These are phyloP conservation scores for Heritiera littoralis DNA, from an alignment of 345 rosid species.

Conservation along the genomic window DNA sequence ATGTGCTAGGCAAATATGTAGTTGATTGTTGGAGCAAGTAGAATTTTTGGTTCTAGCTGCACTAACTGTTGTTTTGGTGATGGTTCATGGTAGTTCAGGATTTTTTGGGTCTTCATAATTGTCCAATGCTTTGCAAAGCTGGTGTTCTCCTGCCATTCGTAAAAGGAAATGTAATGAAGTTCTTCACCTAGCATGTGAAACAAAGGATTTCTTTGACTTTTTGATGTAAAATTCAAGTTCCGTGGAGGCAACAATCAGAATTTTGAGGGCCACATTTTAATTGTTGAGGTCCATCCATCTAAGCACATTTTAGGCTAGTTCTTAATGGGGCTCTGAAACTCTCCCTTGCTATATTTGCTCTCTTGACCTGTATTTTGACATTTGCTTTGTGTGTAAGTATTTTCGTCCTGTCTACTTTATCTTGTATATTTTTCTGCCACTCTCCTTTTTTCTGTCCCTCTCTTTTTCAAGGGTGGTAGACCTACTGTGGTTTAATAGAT, in stretches of 20 bases:
- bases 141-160: conserved; percentile 15
- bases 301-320: conserved; percentile 36
- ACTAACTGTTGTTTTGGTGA: conserved; percentile 24
- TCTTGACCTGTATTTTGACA: not conserved
- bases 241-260: conserved; percentile 28
- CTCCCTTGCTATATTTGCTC: conserved; percentile 6
- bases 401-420: not conserved
- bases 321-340: conserved; percentile 25
- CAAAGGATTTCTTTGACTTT: conserved; percentile 20
- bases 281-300: conserved; percentile 27
- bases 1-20: conserved; percentile 17
- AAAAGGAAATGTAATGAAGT: conserved; percentile 13
- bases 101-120: conserved; percentile 24
- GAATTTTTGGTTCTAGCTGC: conserved; percentile 27
- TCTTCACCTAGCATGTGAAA: conserved; percentile 17
- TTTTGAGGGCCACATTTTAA: conserved; percentile 24
- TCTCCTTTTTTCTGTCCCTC: too few species aligned
- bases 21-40: conserved; percentile 2
- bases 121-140: conserved; percentile 23
- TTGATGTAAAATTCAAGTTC: conserved; percentile 32
- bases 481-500: not conserved
- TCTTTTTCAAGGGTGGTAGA: not conserved
- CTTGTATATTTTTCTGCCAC: not conserved
- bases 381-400: not conserved
- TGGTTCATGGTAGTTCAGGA: not conserved